Base-by-base conservation (phyloP, 768 basidiomycete species). In the Rhodosporidiobolus sp. region DNA sequence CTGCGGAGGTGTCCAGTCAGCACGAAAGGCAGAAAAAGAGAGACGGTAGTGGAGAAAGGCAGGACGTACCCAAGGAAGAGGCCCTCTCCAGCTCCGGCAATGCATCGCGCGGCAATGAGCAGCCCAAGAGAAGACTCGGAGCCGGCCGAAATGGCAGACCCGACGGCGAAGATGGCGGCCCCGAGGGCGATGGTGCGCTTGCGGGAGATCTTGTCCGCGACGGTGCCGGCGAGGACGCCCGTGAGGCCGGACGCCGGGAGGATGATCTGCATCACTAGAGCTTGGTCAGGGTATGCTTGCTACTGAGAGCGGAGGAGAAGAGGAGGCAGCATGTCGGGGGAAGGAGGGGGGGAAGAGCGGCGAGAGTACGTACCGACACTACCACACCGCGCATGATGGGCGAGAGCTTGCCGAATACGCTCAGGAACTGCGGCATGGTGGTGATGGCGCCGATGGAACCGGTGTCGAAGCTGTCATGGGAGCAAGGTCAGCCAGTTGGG, bases 131-230 rank as follows among this genome's bases (percentile, higher is more conserved):
- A 38, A 14, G 24, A 28, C 17, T 28, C n/a, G 19, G 69, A 38
- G 5, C 30, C 59, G 10, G 64, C 69, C 22, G 59, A 65, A 22
- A 86, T 77, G 35, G 79, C 81, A 49, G 81, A 81, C 1, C 86
- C 85, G 24, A 81, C 48, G n/a, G 83, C 80, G 68, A 83, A 84
- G 28, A 85, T 79, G 34, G 83, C 67, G 4, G 81, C 82, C 17
- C 86, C 85, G 17, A 82, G 75, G 28, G 84, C 78, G 52, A 85
- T 84, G 0, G 83, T 84, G 68, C 82, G 80, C 49, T 83, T 86
- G 63, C 85, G 82, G 45, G 84, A 84, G 46, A 86, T 82, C 64
- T 78, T 76, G 79, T 86, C 84, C 4, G 85, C 82, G 56, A 86
- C 70, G 35, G 82, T 79, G 17, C 85, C 86, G 0, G 75, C 74